phyloP scores from a whole-genome alignment of 176 grass and related monocot genomes.

The Cenchrus fungigraminus region DNA sequence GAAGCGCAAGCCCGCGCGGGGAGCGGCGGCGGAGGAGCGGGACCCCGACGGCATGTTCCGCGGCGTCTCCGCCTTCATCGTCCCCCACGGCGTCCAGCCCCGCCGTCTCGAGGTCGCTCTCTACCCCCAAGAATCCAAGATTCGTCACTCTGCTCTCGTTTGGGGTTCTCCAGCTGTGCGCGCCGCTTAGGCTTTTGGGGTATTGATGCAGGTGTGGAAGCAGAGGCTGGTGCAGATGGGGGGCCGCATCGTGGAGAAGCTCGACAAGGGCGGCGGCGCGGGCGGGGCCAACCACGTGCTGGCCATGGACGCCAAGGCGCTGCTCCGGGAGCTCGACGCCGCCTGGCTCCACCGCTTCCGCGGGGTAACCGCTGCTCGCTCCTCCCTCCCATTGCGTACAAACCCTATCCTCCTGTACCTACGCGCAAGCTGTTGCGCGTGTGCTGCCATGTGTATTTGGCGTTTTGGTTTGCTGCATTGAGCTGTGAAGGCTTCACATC shows the following conservation, averaged over 20 bases:
- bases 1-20: conserved; percentile 40
- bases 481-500: background rate
- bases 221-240: conserved; percentile 88
- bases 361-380: conserved; percentile 49
- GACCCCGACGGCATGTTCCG: conserved; percentile 80
- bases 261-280: conserved; percentile 46
- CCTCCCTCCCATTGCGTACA: background rate
- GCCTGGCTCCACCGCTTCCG: conserved; percentile 61
- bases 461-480: background rate
- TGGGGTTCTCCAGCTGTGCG: background rate
- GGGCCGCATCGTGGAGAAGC: conserved; percentile 50
- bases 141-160: background rate
- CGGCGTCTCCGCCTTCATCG: conserved; percentile 72
- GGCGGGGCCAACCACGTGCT: conserved; percentile 69
- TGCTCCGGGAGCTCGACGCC: conserved; percentile 59
- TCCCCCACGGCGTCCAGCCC: conserved; percentile 56
- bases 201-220: conserved; percentile 73
- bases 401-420: background rate
- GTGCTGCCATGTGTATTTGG: conserved; percentile 23
- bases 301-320: conserved; percentile 57
- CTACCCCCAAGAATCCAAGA: background rate
- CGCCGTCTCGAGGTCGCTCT: conserved; percentile 71
- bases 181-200: background rate
- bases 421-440: background rate
- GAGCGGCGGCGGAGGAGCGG: background rate